Evolutionary conservation across 148 eudicot genomes (phyloP).

Genomic region (Spergularia bocconei): DNA sequence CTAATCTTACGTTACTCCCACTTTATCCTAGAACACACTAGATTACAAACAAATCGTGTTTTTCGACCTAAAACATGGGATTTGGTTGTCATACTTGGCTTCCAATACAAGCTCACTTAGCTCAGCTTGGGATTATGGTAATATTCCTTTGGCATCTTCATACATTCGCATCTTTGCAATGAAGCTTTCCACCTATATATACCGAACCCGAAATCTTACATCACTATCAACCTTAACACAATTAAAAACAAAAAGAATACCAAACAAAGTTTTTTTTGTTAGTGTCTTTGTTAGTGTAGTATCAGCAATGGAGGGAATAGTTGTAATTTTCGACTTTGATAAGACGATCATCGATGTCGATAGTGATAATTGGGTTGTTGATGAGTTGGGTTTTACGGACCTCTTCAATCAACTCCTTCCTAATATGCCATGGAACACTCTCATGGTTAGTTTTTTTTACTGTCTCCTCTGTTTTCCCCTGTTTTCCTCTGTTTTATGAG

Average conservation of each 20-base stretch:
- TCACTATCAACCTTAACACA: conserved; percentile 1
- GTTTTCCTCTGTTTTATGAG: neutral
- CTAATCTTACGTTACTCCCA: neutral
- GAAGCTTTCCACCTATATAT: conserved; percentile 3
- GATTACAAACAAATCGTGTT: neutral
- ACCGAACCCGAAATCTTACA: neutral
- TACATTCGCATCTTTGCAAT: neutral
- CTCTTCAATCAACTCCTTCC: conserved; percentile 57
- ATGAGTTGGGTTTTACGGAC: conserved; percentile 59
- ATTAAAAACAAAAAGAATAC: neutral
- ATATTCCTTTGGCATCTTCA: conserved; percentile 8
- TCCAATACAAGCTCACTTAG: neutral
- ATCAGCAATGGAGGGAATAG: conserved; percentile 40
- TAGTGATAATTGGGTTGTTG: conserved; percentile 78
- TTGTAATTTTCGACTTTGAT: conserved; percentile 71
- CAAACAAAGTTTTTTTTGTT: neutral
- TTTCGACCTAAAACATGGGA: neutral
- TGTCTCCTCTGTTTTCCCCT: neutral
- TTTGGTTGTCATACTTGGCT: neutral
- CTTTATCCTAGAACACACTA: neutral
- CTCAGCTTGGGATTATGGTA: neutral
- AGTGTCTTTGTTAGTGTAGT: neutral
- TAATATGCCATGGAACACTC: conserved; percentile 67
- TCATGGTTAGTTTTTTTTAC: conserved; percentile 46
- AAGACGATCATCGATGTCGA: conserved; percentile 75